Evolutionary conservation across 2,329 filamentous ascomycete genomes (phyloP), one percentile per base, ranked within the genome.

Genomic region (Calonectria pseudoturangicola): DNA sequence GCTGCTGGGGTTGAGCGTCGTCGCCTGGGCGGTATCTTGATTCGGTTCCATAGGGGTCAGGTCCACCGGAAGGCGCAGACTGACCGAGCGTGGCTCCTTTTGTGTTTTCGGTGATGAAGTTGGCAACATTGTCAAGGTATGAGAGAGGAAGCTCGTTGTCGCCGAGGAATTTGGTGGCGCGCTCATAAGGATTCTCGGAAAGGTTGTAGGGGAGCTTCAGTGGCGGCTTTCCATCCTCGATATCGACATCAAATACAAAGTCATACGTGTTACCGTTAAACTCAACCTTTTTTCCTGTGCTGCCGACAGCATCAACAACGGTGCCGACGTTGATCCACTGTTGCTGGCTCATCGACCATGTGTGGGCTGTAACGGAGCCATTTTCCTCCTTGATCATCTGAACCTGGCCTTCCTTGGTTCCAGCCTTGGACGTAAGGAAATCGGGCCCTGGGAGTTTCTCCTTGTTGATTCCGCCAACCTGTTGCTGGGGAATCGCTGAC

Each of bases 341-440:
- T 65, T 91, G 88, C 74, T 93, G 88, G 75, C 87, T 84, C 75
- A 85, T 85, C 15, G 96, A 97, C 96, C 96, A 98, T 73, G 94
- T 92, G 81, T 98, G 95, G 10, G 96, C 95, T 5, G 94, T 95
- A 36, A 98, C 89, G 65, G 91, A 94, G 56, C 95, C 95, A 80
- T 98, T 93, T 9, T 90, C 86, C 82, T 98, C 94, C 72, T 90
- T 91, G 79, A 98, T 96, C 92, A 98, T 97, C 79, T 97, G 93
- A 6, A 98, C 94, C 81, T 99, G 96, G 0, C 97, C 97, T 76
- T 99, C 97, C 84, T 98, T 98, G n/a, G 94, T 97, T 4, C 97
- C 97, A 0, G 92, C 91, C 77, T 95, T 96, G 68, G 90, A 91
- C 68, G 92, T 91, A 10, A 99, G 86, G 79, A 98, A 98, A 21